Base-by-base conservation (phyloP, 352 stramenopile species). In the Elongisporangium senticosum region DNA sequence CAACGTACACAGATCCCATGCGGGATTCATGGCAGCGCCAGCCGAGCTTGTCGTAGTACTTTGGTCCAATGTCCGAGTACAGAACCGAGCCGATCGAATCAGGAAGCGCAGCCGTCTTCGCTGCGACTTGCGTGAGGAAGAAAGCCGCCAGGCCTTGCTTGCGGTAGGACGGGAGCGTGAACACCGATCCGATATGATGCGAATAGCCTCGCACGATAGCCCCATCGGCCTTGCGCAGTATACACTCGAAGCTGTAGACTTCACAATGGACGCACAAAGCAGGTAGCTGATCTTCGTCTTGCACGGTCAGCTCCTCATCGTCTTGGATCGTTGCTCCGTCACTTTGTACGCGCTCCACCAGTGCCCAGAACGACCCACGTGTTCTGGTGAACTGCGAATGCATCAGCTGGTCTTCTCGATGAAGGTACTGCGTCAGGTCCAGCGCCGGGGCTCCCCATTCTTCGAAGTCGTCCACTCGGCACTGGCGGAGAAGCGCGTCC, bases 21-120 rank as follows among this genome's bases (percentile, higher is more conserved):
- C 58, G 65, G 7, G 70, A 80, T 47, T 72, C 59, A 58, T 85
- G 61, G 3, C 61, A 53, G 8, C 65, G 67, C 77, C 77, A 87
- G 8, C 75, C 75, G 14, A 82, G 65, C 8, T 60, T 62, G 55
- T 81, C 74, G 55, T 87, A 87, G 60, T 68, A 83, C 8, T 51
- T 71, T 5, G 77, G 67, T 4, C 77, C 77, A 49, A 85, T 77
- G 23, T 85, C 75, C 55, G 75, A 85, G 61, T 83, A 85, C 14
- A 85, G 49, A 22, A 75, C 67, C 0, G 74, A 87, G 7, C 55
- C 64, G 24, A 83, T 19, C 6, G 71, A 50, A 4, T 73, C 39
- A 0, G 65, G 66, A 0, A 73, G 59, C 22, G 62, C 28, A 22
- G 59, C 58, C 50, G 78, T 52, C 17, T 68, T 60, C 37, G 61